Conservation (phyloP, 1,284 basidiomycete genomes). For the Apiotrichum gracile region DNA sequence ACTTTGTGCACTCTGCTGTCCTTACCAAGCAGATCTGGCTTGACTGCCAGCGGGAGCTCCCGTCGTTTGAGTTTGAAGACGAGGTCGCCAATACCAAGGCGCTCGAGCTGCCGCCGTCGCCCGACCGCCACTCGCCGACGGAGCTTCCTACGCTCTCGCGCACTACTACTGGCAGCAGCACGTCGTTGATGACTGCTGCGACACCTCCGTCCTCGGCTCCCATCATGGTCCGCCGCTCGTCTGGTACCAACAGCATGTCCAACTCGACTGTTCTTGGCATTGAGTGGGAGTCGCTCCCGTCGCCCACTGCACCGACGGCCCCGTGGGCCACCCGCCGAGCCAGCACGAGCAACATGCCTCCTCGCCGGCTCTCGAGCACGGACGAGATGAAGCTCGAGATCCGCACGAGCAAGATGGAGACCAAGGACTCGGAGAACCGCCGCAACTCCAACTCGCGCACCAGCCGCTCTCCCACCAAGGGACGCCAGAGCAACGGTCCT, state of each 20-base stretch:
- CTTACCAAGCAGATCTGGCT: conserved; percentile 15
- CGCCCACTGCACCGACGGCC: background rate
- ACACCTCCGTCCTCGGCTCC: background rate
- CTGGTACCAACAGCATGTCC: background rate
- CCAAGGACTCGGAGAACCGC: background rate
- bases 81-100: background rate
- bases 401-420: background rate
- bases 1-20: conserved; percentile 20
- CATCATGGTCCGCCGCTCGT: conserved; percentile 2
- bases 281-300: conserved; percentile 10
- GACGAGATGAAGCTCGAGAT: background rate
- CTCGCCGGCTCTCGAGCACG: background rate
- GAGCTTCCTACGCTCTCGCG: conserved; percentile 14
- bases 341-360: background rate
- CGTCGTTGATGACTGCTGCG: conserved; percentile 1
- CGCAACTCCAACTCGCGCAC: background rate
- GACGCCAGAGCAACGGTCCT: background rate
- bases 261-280: conserved; percentile 11
- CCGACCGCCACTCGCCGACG: conserved; percentile 4
- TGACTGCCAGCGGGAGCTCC: conserved; percentile 14
- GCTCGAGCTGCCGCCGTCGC: conserved; percentile 12
- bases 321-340: background rate
- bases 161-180: conserved; percentile 12
- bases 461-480: background rate
- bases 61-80: conserved; percentile 14